Percentiles rank a stretch among this genome's conserved stretches.
phyloP scores from a whole-genome alignment of 2,329 filamentous ascomycete species.

The Trichoderma oligosporum region DNA sequence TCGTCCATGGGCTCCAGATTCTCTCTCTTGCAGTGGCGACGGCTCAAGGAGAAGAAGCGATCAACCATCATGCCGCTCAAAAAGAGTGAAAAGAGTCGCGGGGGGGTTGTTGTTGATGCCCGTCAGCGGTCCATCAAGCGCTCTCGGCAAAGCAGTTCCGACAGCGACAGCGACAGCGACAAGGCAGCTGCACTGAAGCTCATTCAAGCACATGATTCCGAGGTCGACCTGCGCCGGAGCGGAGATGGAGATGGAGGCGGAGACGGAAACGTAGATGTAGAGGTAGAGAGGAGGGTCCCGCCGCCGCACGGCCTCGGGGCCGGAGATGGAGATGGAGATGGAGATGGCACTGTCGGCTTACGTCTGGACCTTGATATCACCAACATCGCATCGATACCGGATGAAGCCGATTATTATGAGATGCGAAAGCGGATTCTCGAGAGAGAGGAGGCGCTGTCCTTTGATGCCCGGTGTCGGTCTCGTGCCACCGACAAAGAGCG shows the following conservation, averaged over 20 bases:
- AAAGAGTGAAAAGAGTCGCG: neutral
- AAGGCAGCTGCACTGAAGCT: conserved; percentile 25
- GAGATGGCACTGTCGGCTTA: neutral
- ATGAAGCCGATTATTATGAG: conserved; percentile 30
- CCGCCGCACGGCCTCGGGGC: neutral
- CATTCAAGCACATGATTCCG: conserved; percentile 28
- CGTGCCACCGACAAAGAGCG: conserved; percentile 35
- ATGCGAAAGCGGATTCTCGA: conserved; percentile 30
- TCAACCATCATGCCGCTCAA: neutral
- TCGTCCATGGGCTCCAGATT: conserved; percentile 1
- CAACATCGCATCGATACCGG: neutral
- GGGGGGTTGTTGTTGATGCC: neutral
- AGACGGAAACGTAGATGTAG: too few species aligned
- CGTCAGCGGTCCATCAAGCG: neutral
- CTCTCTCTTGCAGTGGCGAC: neutral
- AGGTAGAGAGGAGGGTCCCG: neutral
- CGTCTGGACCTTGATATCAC: neutral
- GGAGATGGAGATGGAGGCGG: neutral
- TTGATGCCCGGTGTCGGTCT: conserved; percentile 38
- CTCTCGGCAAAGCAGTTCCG: neutral
- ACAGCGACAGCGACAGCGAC: neutral
- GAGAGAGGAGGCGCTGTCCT: conserved; percentile 38
- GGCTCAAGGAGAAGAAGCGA: neutral
- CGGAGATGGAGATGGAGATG: too few species aligned
- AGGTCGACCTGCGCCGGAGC: conserved; percentile 20